phyloP scores from a whole-genome alignment of 176 grass and related monocot species.

The Triticum aestivum region IWGSC_CS_RefSeq_v2.1 NC_057797.1:505036194-505036693 shows the following conservation, averaged over 20 bases:
- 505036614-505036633: background rate
- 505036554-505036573: background rate
- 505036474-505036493: conserved; percentile 87
- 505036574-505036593: background rate
- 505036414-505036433: background rate
- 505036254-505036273: conserved; percentile 95
- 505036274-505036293: conserved; percentile 93
- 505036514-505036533: conserved; percentile 69
- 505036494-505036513: conserved; percentile 87
- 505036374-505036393: background rate
- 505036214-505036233: conserved; percentile 1
- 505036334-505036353: conserved; percentile 62
- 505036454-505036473: conserved; percentile 94
- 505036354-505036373: background rate
- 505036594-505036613: background rate
- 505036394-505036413: conserved; percentile 17
- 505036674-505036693: background rate
- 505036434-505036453: conserved; percentile 91
- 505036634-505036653: background rate
- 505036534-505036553: conserved; percentile 59
- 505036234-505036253: conserved; percentile 61
- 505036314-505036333: conserved; percentile 91
- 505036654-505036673: background rate
- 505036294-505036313: conserved; percentile 93
- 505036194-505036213: background rate